Conservation (phyloP, 1,139 yeast genomes). For the Pichia sp. region DNA sequence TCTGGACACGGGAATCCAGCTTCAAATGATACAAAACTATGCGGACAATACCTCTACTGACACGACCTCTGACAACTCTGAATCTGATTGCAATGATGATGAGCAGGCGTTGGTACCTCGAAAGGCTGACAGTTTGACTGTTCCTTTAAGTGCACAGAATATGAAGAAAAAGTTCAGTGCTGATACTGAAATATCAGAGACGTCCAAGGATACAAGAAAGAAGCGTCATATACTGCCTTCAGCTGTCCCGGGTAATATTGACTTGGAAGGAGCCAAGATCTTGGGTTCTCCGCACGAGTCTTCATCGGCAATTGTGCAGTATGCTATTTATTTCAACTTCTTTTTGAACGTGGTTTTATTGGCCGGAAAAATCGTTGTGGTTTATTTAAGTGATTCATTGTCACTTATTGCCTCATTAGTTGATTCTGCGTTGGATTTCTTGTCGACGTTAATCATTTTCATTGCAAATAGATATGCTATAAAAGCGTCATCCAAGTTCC, state of each 20-base stretch:
- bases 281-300: conserved; percentile 46
- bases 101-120: neutral
- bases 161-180: neutral
- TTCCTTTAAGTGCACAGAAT: conserved; percentile 2
- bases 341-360: conserved; percentile 55
- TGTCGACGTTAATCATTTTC: conserved; percentile 71
- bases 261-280: conserved; percentile 49
- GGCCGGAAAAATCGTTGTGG: conserved; percentile 59
- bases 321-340: conserved; percentile 66
- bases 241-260: conserved; percentile 58
- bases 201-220: neutral
- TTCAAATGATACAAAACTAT: conserved; percentile 59
- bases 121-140: neutral
- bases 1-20: conserved; percentile 68
- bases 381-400: conserved; percentile 60
- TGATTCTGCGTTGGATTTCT: conserved; percentile 68
- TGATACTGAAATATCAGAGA: conserved; percentile 4
- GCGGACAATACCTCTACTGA: conserved; percentile 35
- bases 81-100: conserved; percentile 21
- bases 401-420: conserved; percentile 75
- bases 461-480: conserved; percentile 54
- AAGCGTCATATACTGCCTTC: neutral
- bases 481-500: conserved; percentile 51
- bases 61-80: conserved; percentile 17
- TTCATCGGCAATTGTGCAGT: conserved; percentile 42